A percentile compares a stretch with the other conserved stretches of the same genome.
Evolutionary conservation across 306 rosid genomes (phyloP).

Genomic region (Quercus bicolor): DNA sequence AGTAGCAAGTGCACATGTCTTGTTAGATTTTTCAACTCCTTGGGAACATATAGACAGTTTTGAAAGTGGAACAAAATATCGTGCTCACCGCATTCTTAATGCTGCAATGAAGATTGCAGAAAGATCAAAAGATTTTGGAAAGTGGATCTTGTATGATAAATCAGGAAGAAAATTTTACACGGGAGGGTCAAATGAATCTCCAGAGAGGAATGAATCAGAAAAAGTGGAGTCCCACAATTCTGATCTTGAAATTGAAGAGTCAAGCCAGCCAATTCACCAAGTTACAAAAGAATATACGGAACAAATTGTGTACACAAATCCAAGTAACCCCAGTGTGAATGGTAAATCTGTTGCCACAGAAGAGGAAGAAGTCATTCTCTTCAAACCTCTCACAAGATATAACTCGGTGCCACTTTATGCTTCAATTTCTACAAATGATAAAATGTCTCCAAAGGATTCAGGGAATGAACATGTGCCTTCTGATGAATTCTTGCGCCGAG

Average conservation of each 20-base stretch:
- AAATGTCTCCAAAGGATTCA: constrained; percentile 38
- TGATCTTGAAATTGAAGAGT: constrained; percentile 21
- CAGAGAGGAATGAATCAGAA: constrained; percentile 35
- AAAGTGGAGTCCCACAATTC: constrained; percentile 14
- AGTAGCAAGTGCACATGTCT: constrained; percentile 41
- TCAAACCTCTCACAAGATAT: constrained; percentile 77
- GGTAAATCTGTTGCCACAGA: constrained; percentile 42
- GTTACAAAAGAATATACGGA: constrained; percentile 25
- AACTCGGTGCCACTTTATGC: constrained; percentile 72
- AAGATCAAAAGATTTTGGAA: constrained; percentile 46
- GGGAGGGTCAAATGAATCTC: constrained; percentile 32
- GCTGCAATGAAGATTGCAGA: constrained; percentile 59
- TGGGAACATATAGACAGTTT: constrained; percentile 48
- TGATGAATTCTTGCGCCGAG: constrained; percentile 82
- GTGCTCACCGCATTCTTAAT: constrained; percentile 53
- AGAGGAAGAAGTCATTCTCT: constrained; percentile 94
- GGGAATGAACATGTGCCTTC: constrained; percentile 39
- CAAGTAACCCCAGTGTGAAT: constrained; percentile 16
- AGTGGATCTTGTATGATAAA: constrained; percentile 52
- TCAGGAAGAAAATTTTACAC: constrained; percentile 24
- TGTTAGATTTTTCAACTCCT: constrained; percentile 54
- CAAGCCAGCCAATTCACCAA: constrained; percentile 18
- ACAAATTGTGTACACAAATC: constrained; percentile 13
- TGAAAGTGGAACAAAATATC: constrained; percentile 49
- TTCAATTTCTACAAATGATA: constrained; percentile 22